Evolutionary conservation across 371 early-diverging fungal genomes (phyloP).

Genomic region (Mortierella sp.): DNA sequence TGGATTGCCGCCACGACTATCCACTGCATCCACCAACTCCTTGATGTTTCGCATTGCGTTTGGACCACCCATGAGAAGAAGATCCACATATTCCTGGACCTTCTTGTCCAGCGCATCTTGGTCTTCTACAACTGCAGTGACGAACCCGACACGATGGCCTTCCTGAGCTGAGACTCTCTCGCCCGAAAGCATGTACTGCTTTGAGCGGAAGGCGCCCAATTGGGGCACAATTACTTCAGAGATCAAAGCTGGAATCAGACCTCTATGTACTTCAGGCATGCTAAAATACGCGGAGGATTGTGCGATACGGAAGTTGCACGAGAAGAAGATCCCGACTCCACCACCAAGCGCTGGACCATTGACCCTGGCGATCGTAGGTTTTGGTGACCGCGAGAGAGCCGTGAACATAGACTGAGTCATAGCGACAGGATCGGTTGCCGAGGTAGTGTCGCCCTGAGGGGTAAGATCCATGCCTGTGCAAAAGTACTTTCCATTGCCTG

Average conservation of each 20-base stretch:
- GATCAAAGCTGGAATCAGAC: slow-evolving; percentile 78
- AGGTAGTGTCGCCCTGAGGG: slow-evolving; percentile 48
- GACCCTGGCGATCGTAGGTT: slow-evolving; percentile 72
- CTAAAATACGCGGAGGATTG: slow-evolving; percentile 61
- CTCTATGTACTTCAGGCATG: slow-evolving; percentile 74
- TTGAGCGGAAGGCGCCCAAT: slow-evolving; percentile 63
- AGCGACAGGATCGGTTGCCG: slow-evolving; percentile 52
- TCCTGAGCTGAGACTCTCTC: slow-evolving; percentile 61
- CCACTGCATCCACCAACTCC: slow-evolving; percentile 59
- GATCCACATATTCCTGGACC: slow-evolving; percentile 55
- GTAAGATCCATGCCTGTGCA: slow-evolving; percentile 80
- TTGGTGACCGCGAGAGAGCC: slow-evolving; percentile 56
- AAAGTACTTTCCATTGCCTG: slow-evolving; percentile 78
- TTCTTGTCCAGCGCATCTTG: slow-evolving; percentile 55
- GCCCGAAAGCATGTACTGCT: slow-evolving; percentile 75
- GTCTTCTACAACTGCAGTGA: slow-evolving; percentile 54
- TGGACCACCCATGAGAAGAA: slow-evolving; percentile 67
- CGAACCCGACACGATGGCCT: slow-evolving; percentile 52
- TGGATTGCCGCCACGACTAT: slow-evolving; percentile 51
- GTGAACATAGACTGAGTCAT: slow-evolving; percentile 39
- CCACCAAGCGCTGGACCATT: slow-evolving; percentile 82
- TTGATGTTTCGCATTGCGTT: slow-evolving; percentile 67
- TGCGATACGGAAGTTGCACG: slow-evolving; percentile 70
- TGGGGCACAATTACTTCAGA: slow-evolving; percentile 76
- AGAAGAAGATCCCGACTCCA: slow-evolving; percentile 76